Base-by-base conservation (phyloP, 2,329 filamentous ascomycete genomes). In the Ophiostoma himal-ulmi region DNA sequence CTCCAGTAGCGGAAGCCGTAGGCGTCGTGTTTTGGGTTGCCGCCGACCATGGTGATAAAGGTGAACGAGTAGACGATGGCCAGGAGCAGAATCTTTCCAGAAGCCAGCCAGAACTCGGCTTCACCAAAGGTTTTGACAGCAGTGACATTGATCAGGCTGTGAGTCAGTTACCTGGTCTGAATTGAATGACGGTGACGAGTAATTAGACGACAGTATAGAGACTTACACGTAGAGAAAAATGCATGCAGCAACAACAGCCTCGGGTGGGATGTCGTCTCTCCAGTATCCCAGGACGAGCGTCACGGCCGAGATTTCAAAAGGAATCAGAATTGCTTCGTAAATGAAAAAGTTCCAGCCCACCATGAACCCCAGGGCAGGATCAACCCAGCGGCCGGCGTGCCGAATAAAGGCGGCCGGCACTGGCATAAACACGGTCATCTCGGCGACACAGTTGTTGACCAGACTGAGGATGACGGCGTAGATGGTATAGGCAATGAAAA, bases 371-470 rank as follows among this genome's bases (percentile, higher is more conserved):
- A 87, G 80, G 13, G 88, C 82, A 20, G 89, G 87, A 76, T 90
- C 88, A 10, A 87, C 86, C 85, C 87, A 90, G 74, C 87, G 81
- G 36, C 87, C 87, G 4, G 87, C 87, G 75, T 89, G 82, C 72
- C 88, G 86, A 73, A 90, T 84, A 76, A 89, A 89, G 1, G 85
- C 85, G 73, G 87, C 87, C 52, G 82, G 83, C 62, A 90, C 83
- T 26, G 88, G 88, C 82, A 88, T 87, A 72, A 84, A 85, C 44
- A 83, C 82, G 41, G 81, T 83, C 87, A 90, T 90, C 77, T 90
- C 88, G 11, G 88, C 88, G 71, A 89, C 81, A 72, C 83, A 84
- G 75, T 89, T 90, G 82, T 89, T 89, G 76, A 90, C 85, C 64
- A 88, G 79, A 30, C 81, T 87, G 71, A 90, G 81, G 70, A 89